Conservation (phyloP, 495 filamentous ascomycete species). For the Bacidia rubella region DNA sequence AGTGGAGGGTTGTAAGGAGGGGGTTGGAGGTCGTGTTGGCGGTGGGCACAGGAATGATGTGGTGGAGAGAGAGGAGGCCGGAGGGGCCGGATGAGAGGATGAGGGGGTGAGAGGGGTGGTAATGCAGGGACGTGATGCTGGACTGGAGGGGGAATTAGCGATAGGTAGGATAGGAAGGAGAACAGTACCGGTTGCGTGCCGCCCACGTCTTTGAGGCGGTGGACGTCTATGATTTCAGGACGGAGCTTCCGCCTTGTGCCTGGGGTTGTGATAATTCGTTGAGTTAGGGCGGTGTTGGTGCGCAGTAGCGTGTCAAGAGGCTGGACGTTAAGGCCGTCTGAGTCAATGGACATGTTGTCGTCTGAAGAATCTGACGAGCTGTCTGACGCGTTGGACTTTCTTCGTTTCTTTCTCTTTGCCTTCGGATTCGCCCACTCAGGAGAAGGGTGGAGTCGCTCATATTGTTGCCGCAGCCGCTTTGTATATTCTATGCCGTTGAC, state of each 20-base stretch:
- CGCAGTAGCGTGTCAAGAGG: conserved; percentile 72
- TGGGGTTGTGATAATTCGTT: conserved; percentile 26
- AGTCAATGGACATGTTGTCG: conserved; percentile 40
- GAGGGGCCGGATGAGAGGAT: conserved; percentile 78
- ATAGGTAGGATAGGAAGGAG: conserved; percentile 23
- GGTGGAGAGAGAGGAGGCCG: conserved; percentile 75
- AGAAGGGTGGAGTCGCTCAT: conserved; percentile 61
- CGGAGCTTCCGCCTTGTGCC: conserved; percentile 48
- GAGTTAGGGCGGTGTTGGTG: conserved; percentile 44
- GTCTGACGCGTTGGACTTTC: conserved; percentile 28
- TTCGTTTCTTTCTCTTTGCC: conserved; percentile 43
- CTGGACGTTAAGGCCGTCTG: conserved; percentile 48
- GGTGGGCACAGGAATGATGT: conserved; percentile 44
- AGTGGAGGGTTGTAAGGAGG: conserved; percentile 74
- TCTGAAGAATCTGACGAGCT: conserved; percentile 41
- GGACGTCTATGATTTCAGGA: conserved; percentile 80
- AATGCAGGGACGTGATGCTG: conserved; percentile 66
- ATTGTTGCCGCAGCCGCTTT: conserved; percentile 65
- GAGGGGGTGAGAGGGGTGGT: conserved; percentile 79
- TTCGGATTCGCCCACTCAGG: conserved; percentile 61
- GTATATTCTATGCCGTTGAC: conserved; percentile 78
- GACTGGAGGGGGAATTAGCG: conserved; percentile 39
- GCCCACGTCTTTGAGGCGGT: conserved; percentile 50
- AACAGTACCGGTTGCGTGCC: conserved; percentile 42
- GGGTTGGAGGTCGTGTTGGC: conserved; percentile 68